Conservation (phyloP, 495 filamentous ascomycete genomes). For the Collariella sp. region DNA sequence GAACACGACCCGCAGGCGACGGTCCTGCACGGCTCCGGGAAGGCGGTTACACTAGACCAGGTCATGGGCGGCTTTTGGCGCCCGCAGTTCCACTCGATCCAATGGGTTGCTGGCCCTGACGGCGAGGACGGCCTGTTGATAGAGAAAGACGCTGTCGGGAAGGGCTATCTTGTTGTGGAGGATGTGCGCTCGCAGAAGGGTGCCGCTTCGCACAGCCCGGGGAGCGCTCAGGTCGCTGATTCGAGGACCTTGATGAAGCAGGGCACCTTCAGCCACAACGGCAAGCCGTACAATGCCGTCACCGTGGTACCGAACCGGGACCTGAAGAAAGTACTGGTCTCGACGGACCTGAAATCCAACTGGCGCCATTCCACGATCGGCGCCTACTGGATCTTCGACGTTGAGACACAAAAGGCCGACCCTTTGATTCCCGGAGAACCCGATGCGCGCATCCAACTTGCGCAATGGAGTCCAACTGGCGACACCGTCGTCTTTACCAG, state of each 20-base stretch:
- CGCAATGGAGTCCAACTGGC: slow-evolving; percentile 80
- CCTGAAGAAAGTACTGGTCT: slow-evolving; percentile 72
- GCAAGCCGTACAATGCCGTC: slow-evolving; percentile 41
- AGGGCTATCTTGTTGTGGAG: slow-evolving; percentile 77
- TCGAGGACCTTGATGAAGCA: slow-evolving; percentile 68
- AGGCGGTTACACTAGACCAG: slow-evolving; percentile 72
- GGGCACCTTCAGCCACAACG: slow-evolving; percentile 49
- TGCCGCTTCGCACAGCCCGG: slow-evolving; percentile 21
- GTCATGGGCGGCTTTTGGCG: slow-evolving; percentile 66
- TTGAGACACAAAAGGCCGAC: slow-evolving; percentile 67
- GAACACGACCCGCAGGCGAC: slow-evolving; percentile 65
- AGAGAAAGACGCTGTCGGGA: slow-evolving; percentile 47
- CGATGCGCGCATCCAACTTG: slow-evolving; percentile 67
- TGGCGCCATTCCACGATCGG: slow-evolving; percentile 86
- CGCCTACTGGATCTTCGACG: slow-evolving; percentile 89
- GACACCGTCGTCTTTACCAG: slow-evolving; percentile 78
- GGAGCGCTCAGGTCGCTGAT: slow-evolving; percentile 32
- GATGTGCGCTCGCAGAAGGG: slow-evolving; percentile 55
- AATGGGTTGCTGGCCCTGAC: slow-evolving; percentile 78
- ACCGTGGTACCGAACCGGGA: slow-evolving; percentile 71
- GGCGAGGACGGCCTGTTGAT: slow-evolving; percentile 83
- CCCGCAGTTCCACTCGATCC: slow-evolving; percentile 58
- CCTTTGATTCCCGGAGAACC: slow-evolving; percentile 64
- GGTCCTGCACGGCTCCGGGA: slow-evolving; percentile 56
- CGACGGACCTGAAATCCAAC: slow-evolving; percentile 60